These are phyloP conservation scores for Santalum album DNA, from an alignment of 164 flowering plant species.

Conservation along the genomic window DNA sequence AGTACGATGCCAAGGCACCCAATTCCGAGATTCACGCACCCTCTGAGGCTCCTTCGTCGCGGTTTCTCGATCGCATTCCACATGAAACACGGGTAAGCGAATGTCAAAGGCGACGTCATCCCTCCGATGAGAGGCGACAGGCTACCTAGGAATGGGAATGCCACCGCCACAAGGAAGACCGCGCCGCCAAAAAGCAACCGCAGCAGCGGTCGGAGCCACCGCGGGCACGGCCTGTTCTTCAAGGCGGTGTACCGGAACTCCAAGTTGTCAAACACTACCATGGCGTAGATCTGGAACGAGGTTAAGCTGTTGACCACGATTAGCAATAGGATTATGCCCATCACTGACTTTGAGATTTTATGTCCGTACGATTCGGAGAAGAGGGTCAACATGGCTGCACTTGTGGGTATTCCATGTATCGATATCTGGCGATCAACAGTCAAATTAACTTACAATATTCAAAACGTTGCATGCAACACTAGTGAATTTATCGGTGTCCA, in stretches of 20 bases:
- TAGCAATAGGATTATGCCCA: constrained; percentile 41
- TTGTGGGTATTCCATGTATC: constrained; percentile 17
- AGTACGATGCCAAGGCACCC: constrained; percentile 46
- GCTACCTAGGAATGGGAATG: constrained; percentile 52
- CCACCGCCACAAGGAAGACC: constrained; percentile 44
- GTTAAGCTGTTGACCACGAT: constrained; percentile 36
- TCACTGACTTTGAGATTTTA: constrained; percentile 32
- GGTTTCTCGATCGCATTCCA: constrained; percentile 69
- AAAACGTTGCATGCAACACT: too few relatives aligned
- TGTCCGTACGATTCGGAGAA: constrained; percentile 33
- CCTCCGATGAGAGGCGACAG: constrained; percentile 59
- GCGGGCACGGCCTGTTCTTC: constrained; percentile 40
- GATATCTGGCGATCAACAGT: constrained; percentile 38
- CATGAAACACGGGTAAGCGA: constrained; percentile 83
- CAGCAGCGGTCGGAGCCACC: constrained; percentile 34
- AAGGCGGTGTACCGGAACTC: constrained; percentile 34
- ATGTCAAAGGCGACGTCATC: constrained; percentile 55
- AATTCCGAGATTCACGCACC: constrained; percentile 55
- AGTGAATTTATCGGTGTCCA: too few relatives aligned
- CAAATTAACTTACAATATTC: too few relatives aligned
- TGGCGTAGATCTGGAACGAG: constrained; percentile 61
- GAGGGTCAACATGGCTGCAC: constrained; percentile 41
- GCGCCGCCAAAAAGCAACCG: constrained; percentile 43
- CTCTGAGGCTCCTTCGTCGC: constrained; percentile 22
- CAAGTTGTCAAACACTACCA: constrained; percentile 65